phyloP scores from a whole-genome alignment of 345 rosid genomes.

The Bruguiera sexangula region DNA sequence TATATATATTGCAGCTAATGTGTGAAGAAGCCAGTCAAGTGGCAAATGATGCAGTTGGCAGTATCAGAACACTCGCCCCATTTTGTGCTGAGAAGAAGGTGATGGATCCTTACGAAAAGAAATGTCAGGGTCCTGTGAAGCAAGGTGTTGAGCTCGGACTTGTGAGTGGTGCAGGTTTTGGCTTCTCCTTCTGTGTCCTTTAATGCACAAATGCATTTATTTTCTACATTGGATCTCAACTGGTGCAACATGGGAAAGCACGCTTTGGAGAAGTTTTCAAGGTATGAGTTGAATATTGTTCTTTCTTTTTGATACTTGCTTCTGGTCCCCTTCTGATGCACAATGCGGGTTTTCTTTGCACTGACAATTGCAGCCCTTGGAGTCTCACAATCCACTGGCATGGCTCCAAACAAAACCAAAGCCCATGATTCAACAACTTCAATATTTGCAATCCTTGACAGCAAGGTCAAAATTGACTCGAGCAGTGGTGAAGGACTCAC shows the following conservation, averaged over 20 bases:
- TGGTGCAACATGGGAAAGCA: too few relatives aligned
- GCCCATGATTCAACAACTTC: conserved; percentile 82
- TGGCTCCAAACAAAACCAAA: conserved; percentile 68
- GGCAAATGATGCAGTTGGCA: conserved; percentile 61
- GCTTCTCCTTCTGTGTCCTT: too few relatives aligned
- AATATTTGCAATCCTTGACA: conserved; percentile 65
- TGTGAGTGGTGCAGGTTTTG: too few relatives aligned
- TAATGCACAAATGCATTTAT: too few relatives aligned
- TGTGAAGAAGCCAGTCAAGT: conserved; percentile 76
- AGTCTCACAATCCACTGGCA: conserved; percentile 64
- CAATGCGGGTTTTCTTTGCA: conserved; percentile 57
- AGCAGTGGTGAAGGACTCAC: conserved; percentile 58
- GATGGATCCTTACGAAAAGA: conserved; percentile 50
- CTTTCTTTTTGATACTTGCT: neutral
- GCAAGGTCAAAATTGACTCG: conserved; percentile 64
- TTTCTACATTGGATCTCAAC: too few relatives aligned
- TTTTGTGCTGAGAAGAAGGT: conserved; percentile 61
- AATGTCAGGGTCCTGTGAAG: conserved; percentile 43
- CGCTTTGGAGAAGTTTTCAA: neutral
- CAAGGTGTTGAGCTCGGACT: too few relatives aligned
- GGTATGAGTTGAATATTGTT: conserved; percentile 31
- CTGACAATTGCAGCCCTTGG: conserved; percentile 73
- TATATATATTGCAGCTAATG: conserved; percentile 37
- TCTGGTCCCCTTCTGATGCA: neutral
- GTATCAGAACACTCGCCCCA: conserved; percentile 67